Base-by-base conservation (phyloP, 164 flowering plant genomes). In the Piper longum region DNA sequence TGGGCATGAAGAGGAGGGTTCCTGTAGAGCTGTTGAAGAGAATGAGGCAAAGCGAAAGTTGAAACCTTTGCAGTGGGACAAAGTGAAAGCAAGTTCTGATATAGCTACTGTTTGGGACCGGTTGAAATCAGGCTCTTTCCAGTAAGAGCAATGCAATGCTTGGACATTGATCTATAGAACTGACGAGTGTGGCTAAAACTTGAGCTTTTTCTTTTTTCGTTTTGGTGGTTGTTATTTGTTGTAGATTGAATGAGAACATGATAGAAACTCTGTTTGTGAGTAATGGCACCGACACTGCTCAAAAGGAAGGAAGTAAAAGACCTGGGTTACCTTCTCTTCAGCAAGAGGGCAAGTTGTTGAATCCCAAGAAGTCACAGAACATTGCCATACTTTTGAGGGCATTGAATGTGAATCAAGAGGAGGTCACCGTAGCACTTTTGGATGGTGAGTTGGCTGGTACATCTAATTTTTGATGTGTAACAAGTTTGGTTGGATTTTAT, bases 21-120 rank as follows among this genome's bases (percentile, higher is more conserved):
- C 52, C 7, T 45, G 13, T 3, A 45, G 7, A 6, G 5, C 52
- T 6, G 81, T 57, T 17, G 87, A 36, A 36, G 76, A 81, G 16
- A 83, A 81, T 44, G 85, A 75, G 54, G 72, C 67, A 16, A 86
- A 74, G 51, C 90, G 96, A 40, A 87, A 70, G 74, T 72, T 95
- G 76, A 95, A 87, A 82, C 90, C 98, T 60, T 74, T 95, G 73
- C 98, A 95, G 60, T 95, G 99, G 99, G 99, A 95, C 75, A 91
- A 95, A 80, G 99, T 95, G 16, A 69, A 96, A n/a, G 96, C 99
- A 42, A 83, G 81, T 63, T 89, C 98, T 19, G 96, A 89, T 61
- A 76, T 91, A 66, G 95, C 84, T 61, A 95, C 87, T 18, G 98
- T 95, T 44, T 95, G 99, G 99, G 99, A 95, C 75, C 91, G 84